A percentile compares a stretch with the other conserved stretches of the same genome.
phyloP scores from a whole-genome alignment of 2,329 filamentous ascomycete species.

The Akanthomyces dipterigenus region DNA sequence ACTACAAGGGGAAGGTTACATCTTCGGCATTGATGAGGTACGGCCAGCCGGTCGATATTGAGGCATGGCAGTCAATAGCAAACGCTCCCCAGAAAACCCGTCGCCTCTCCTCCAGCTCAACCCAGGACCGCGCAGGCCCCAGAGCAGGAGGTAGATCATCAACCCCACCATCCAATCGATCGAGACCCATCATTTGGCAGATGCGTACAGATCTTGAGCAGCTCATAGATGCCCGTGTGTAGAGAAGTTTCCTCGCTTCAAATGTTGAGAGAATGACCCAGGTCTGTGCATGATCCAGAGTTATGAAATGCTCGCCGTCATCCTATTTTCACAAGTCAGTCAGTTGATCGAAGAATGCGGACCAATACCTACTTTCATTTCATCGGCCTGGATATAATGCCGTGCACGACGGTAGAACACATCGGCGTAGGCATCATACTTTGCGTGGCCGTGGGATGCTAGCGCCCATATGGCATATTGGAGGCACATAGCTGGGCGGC shows the following conservation, averaged over 20 bases:
- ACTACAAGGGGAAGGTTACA: conserved; percentile 26
- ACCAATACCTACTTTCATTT: conserved; percentile 57
- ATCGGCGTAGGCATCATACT: conserved; percentile 65
- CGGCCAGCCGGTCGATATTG: conserved; percentile 87
- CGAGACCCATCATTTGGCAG: conserved; percentile 77
- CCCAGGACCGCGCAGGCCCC: conserved; percentile 69
- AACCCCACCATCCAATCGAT: conserved; percentile 62
- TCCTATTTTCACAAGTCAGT: conserved; percentile 35
- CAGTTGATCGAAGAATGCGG: too few species aligned
- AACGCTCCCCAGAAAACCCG: conserved; percentile 84
- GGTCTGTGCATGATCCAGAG: conserved; percentile 70
- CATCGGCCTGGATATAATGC: conserved; percentile 76
- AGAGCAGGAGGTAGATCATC: conserved; percentile 68
- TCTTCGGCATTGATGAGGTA: conserved; percentile 71
- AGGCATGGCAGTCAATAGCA: conserved; percentile 75
- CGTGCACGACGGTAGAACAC: conserved; percentile 76
- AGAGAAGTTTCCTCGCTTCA: conserved; percentile 80
- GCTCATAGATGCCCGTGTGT: conserved; percentile 80
- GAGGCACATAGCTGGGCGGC: conserved; percentile 74
- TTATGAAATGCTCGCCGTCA: conserved; percentile 72
- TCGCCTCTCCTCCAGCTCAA: conserved; percentile 67
- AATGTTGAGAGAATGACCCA: conserved; percentile 70
- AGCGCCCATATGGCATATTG: conserved; percentile 86
- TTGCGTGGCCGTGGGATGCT: conserved; percentile 63
- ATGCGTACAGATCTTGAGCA: conserved; percentile 64